Evolutionary conservation across 2,329 filamentous ascomycete species (phyloP), one percentile per base, ranked within the genome.

Genomic region (Fusarium pseudoanthophilum): DNA sequence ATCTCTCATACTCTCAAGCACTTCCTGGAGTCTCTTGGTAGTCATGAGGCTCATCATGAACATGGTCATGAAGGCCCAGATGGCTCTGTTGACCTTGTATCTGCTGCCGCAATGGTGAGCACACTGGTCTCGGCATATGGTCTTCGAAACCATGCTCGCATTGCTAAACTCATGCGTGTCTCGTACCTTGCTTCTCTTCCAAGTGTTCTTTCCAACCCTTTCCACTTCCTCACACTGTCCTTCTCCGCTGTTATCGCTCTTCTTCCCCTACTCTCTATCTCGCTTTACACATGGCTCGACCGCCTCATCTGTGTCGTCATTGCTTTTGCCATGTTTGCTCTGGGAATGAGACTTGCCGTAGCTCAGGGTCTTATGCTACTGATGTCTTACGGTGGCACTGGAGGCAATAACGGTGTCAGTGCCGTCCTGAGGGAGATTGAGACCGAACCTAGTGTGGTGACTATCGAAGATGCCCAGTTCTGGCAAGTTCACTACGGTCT

Each of bases 401-500:
- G 77, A 53, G 81, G 81, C 39, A 82, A 83, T 55, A 80, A 79
- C 43, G 84, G 89, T 8, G 91, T 96, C 4, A 87, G 90, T 7
- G 91, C 92, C 28, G 92, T 97, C n/a, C 87, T 98, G 77, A 89
- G 90, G 63, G 94, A 97, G 80, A 95, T 99, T 58, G 92, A 95
- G 80, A 88, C 91, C 4, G 95, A 98, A 77, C 90, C 93, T 4
- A 88, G 89, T 62, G 91, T 98, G 32, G 88, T 89, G 49, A 88
- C 88, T 3, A 91, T 99, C 52, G 94, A 98, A 65, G 95, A 98
- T 78, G 95, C 95, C 4, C 92, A 95, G 79, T 97, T 99, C 82
- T 99, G 96, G 96, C 96, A 99, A 84, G 96, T 98, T 20, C 96
- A 99, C 83, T 98, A 98, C 80, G 95, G 95, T 4, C 86, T 98